These are phyloP conservation scores for Rubus idaeus DNA, from an alignment of 306 rosid genomes.

Conservation along the genomic window DNA sequence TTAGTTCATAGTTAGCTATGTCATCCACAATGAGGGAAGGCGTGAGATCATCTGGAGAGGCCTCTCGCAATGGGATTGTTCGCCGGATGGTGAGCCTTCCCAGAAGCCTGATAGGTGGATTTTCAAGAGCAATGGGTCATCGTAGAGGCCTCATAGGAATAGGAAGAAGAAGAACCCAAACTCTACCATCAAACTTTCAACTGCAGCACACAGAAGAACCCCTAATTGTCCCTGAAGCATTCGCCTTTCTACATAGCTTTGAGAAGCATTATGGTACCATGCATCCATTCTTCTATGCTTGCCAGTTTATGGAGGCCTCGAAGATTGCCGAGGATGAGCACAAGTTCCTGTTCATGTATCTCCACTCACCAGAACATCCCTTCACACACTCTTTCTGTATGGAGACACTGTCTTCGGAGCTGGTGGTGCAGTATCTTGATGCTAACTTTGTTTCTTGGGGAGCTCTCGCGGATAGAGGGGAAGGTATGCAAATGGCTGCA, in stretches of 20 bases:
- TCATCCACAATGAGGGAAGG: conserved; percentile 44
- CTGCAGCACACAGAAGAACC: conserved; percentile 31
- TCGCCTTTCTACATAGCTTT: conserved; percentile 48
- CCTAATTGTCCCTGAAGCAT: conserved; percentile 35
- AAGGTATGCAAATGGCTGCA: conserved; percentile 65
- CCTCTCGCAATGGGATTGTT: conserved; percentile 38
- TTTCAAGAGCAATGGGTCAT: conserved; percentile 56
- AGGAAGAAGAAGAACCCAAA: conserved; percentile 54
- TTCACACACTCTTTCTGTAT: conserved; percentile 58
- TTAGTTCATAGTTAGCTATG: conserved; percentile 26
- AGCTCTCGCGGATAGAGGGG: conserved; percentile 51
- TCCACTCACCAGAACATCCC: conserved; percentile 75
- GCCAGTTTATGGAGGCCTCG: conserved; percentile 46
- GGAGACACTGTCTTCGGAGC: conserved; percentile 62
- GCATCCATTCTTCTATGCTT: conserved; percentile 72
- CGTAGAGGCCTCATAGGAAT: conserved; percentile 36
- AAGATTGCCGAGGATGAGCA: conserved; percentile 64
- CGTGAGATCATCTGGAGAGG: conserved; percentile 26
- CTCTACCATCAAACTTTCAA: conserved; percentile 30
- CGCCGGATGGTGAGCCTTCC: conserved; percentile 64
- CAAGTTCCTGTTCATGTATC: conserved; percentile 74
- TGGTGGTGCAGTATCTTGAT: conserved; percentile 66
- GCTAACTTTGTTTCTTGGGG: conserved; percentile 84
- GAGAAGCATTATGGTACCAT: conserved; percentile 57
- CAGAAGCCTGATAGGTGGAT: conserved; percentile 54